A percentile compares a stretch with the other conserved stretches of the same genome.
Evolutionary conservation across 441 rosid species (phyloP).

Genomic region (Brassica balearica): DNA sequence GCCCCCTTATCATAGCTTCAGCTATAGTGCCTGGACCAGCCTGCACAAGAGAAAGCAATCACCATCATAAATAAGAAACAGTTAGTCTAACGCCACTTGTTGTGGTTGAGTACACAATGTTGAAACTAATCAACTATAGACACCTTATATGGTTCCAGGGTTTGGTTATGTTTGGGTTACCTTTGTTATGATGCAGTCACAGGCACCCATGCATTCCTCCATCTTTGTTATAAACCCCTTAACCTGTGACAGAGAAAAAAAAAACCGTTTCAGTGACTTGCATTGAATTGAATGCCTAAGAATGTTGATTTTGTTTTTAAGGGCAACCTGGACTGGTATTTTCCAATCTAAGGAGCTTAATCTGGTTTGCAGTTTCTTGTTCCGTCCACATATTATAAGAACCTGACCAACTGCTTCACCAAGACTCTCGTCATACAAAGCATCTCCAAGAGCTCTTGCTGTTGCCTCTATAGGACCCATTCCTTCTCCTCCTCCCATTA

Average conservation of each 20-base stretch:
- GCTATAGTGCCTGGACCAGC: constrained; percentile 99
- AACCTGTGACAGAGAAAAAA: constrained; percentile 54
- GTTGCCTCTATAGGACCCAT: constrained; percentile 99
- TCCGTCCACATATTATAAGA: constrained; percentile 89
- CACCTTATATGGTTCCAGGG: neutral
- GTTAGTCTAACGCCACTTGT: neutral
- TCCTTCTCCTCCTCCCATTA: constrained; percentile 99
- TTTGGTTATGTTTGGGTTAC: neutral
- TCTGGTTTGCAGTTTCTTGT: constrained; percentile 70
- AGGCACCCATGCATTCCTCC: constrained; percentile 98
- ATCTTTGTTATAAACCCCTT: constrained; percentile 89
- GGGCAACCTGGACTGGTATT: constrained; percentile 81
- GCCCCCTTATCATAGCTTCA: constrained; percentile 95
- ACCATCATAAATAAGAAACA: neutral
- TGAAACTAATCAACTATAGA: neutral
- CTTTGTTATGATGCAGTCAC: constrained; percentile 93
- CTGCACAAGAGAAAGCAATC: constrained; percentile 41
- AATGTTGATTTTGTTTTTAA: neutral
- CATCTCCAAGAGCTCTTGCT: constrained; percentile 79
- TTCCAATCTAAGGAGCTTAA: constrained; percentile 79
- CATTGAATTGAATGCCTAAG: neutral
- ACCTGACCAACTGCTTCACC: constrained; percentile 84
- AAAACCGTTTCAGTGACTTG: constrained; percentile 12
- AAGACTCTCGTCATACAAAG: constrained; percentile 73
- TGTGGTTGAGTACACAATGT: neutral